A percentile compares a stretch with the other conserved stretches of the same genome.
phyloP scores from a whole-genome alignment of 2,329 filamentous ascomycete genomes.

The Fusarium falciforme region DNA sequence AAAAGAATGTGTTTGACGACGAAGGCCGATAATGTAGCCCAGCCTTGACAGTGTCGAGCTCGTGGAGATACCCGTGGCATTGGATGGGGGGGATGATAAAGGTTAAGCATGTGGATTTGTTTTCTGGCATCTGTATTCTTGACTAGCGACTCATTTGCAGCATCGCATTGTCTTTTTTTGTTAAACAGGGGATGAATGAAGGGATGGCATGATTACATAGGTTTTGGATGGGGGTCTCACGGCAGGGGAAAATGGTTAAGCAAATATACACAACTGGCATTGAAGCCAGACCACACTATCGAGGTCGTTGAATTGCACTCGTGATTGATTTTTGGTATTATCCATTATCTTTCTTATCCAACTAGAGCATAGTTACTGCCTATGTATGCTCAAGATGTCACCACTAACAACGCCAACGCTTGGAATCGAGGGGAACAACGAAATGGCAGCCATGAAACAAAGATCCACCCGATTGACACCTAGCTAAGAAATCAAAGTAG shows the following conservation, averaged over 20 bases:
- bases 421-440: background rate
- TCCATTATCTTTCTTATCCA: background rate
- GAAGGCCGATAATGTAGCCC: constrained; percentile 9
- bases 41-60: background rate
- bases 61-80: constrained; percentile 41
- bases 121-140: constrained; percentile 26
- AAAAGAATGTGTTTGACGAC: background rate
- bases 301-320: background rate
- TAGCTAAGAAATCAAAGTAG: background rate
- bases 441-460: background rate
- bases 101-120: constrained; percentile 2
- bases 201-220: background rate
- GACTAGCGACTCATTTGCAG: constrained; percentile 25
- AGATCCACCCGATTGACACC: background rate
- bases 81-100: constrained; percentile 34
- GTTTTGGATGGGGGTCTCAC: background rate
- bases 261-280: constrained; percentile 25
- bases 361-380: background rate
- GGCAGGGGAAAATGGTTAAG: constrained; percentile 17
- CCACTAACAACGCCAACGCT: constrained; percentile 17
- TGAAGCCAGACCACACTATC: constrained; percentile 4
- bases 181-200: constrained; percentile 14
- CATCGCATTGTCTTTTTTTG: constrained; percentile 10
- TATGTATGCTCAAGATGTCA: background rate
- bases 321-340: background rate